Percentiles rank a stretch among this genome's conserved stretches.
Conservation (phyloP, 345 rosid species). For the Iberis pinnata region DNA sequence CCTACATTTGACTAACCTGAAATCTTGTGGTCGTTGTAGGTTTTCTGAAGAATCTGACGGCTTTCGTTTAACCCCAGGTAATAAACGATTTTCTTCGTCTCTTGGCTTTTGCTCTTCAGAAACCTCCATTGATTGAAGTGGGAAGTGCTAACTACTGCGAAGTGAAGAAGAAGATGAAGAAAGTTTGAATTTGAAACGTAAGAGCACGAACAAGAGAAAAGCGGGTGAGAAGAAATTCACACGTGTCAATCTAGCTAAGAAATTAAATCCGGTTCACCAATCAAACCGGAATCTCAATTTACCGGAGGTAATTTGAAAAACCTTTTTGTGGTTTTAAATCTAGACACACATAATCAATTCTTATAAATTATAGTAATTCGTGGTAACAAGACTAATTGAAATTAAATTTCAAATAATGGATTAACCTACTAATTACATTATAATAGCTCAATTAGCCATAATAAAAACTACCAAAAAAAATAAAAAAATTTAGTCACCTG, state of each 20-base stretch:
- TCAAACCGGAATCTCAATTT: neutral
- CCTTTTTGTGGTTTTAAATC: neutral
- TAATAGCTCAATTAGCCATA: no score
- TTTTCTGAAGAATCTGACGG: constrained; percentile 32
- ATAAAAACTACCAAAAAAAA: no score
- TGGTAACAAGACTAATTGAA: no score
- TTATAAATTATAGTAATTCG: no score
- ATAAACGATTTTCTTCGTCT: constrained; percentile 51
- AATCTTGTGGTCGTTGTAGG: constrained; percentile 22
- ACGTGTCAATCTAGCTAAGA: neutral
- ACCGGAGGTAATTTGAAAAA: neutral
- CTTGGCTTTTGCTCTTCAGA: constrained; percentile 56
- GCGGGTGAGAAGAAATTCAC: neutral
- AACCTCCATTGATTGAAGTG: constrained; percentile 34
- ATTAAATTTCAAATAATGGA: no score
- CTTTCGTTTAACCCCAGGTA: constrained; percentile 54
- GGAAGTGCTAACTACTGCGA: neutral
- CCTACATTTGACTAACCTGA: constrained; percentile 59
- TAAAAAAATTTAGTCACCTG: no score
- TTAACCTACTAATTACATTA: no score
- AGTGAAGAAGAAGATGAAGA: constrained; percentile 8
- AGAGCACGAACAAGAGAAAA: neutral
- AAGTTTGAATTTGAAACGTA: constrained; percentile 17
- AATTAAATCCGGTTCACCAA: no score
- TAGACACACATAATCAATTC: no score